Base-by-base conservation (phyloP, 305 asterid species). In the Fraxinus baroniana region DNA sequence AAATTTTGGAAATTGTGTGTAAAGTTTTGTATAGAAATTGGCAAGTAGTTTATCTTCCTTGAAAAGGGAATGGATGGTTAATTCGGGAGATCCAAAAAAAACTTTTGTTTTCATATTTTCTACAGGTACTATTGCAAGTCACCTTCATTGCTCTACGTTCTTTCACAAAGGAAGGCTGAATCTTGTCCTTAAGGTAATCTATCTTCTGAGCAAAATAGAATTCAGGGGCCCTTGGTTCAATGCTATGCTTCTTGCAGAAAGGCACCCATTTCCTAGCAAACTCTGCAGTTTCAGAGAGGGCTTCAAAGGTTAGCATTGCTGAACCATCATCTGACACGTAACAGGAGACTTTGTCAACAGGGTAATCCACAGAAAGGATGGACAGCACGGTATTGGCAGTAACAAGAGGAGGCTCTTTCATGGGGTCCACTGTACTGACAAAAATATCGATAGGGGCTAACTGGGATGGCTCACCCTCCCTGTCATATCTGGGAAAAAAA, bases 251-350 rank as follows among this genome's bases (percentile, higher is more conserved):
- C 89, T 89, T 89, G 84, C 91, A 89, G 83, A 89, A 89, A 28
- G 91, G 91, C n/a, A 89, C 91, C 91, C 91, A 89, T 76, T 89
- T 89, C 82, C 84, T 82, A 32, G 91, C 91, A 73, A 87, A 89
- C 82, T 89, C 91, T 20, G 91, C 89, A 32, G 90, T 89, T 76
- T 89, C 91, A 76, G 91, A 87, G 46, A 89, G 89, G 80, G 84
- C 85, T 82, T 89, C 91, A 22, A 89, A 89, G 74, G 91, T 87
- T 79, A 89, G 86, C 91, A 89, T 89, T 76, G 91, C 89, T 20
- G 91, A 83, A 83, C 91, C 91, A 83, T 88, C 91, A 35, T 88
- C 91, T 15, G 91, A 88, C 39, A 88, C 91, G 62, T 88, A 88
- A 73, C 91, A 86, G 0, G 91, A 86, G 76, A 88, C 87, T 77